Evolutionary conservation across 148 eudicot species (phyloP), one percentile per base, ranked within the genome.

Genomic region (Fallopia convolvulus): DNA sequence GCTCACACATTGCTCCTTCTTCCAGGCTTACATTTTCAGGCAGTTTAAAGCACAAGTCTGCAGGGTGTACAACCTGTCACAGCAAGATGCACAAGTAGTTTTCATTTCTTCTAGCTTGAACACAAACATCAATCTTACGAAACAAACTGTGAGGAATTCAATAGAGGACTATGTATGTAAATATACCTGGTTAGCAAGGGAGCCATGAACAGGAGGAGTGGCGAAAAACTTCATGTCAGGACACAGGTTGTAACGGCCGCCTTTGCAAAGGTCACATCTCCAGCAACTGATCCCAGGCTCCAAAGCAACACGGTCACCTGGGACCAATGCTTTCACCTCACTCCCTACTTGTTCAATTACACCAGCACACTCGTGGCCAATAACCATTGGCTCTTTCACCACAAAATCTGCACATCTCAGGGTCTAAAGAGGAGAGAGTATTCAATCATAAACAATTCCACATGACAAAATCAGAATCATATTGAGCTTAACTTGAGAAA

Each of bases 51-150:
- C 98, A 95, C 75, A 95, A 82, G 44, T 93, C 94, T n/a, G 93
- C 97, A 39, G 98, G 99, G 85, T 95, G 99, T 75, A 95, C 97
- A 80, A 94, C 93, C 97, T 94, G 83, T 65, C 40, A 65, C 41
- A 30, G n/a, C 41, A 65, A 33, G 7, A 58, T 58, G 32, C 13
- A 58, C 23, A 26, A 26, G 0, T 1, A n/a, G 61, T 4, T 18
- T 55, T 4, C 6, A 55, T 2, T 18, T 55, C 61, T 55, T 21
- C 8, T 55, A 5, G 26, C 33, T 58, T 21, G 32, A 8, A 58
- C 0, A 14, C 56, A 52, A 52, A 14, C n/a, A 52, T 52, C 56
- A 52, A 44, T 44, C 47, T 6, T 44, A 44, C 8, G 47, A 6
- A 6, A 44, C 47, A 6, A 44, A 44, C 10, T 44, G 0, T 0